Percentiles rank a stretch among this genome's conserved stretches.
These are phyloP conservation scores for Suaeda aralocaspica DNA, from an alignment of 148 eudicot species.

Conservation along the genomic window DNA sequence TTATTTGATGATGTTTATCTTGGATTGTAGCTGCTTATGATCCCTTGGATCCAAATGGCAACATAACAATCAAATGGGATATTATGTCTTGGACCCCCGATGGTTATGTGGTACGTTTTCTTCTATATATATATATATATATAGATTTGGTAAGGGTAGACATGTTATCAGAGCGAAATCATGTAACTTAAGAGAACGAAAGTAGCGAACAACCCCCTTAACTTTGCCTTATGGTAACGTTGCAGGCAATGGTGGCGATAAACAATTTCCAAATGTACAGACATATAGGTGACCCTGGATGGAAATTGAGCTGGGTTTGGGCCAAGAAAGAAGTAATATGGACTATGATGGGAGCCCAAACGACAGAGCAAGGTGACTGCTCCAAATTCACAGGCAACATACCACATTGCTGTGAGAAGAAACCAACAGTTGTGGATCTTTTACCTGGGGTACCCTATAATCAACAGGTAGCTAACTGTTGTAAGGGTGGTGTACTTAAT, in stretches of 20 bases:
- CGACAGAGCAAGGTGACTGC: slow-evolving; percentile 91
- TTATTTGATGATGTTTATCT: not conserved
- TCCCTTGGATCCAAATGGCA: slow-evolving; percentile 92
- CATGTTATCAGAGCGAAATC: no score
- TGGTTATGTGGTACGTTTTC: slow-evolving; percentile 64
- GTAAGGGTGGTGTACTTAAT: slow-evolving; percentile 70
- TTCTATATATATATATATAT: no score
- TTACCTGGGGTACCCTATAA: slow-evolving; percentile 79
- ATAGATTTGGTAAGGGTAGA: no score
- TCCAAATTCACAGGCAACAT: slow-evolving; percentile 79
- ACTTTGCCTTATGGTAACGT: not conserved
- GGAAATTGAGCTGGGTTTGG: slow-evolving; percentile 94
- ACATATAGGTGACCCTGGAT: slow-evolving; percentile 71
- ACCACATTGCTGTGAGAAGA: slow-evolving; percentile 81
- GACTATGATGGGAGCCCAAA: slow-evolving; percentile 81
- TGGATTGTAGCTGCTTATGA: slow-evolving; percentile 61
- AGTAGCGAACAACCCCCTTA: no score
- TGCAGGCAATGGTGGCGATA: slow-evolving; percentile 69
- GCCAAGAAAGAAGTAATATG: slow-evolving; percentile 91
- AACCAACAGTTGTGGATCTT: slow-evolving; percentile 71
- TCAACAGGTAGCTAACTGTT: slow-evolving; percentile 75
- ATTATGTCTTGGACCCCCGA: slow-evolving; percentile 84
- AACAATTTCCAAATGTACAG: slow-evolving; percentile 88
- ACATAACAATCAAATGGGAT: slow-evolving; percentile 88
- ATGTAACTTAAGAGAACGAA: no score